These are phyloP conservation scores for Aspergillus latus DNA, from an alignment of 2,329 filamentous ascomycete species.

Conservation along the genomic window DNA sequence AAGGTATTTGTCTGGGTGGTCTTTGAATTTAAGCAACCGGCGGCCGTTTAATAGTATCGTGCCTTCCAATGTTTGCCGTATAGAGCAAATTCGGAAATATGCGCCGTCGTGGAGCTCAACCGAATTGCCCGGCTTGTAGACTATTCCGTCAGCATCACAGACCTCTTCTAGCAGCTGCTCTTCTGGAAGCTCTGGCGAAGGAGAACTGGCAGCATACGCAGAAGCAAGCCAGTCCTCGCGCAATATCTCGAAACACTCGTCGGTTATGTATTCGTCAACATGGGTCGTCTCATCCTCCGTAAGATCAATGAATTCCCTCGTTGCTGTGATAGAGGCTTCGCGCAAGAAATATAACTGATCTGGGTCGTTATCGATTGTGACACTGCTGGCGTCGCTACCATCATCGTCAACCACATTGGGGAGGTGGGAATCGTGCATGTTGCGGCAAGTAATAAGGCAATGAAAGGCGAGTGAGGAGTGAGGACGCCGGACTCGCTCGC, in stretches of 20 bases:
- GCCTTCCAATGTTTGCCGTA: constrained; percentile 30
- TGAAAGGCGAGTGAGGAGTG: background rate
- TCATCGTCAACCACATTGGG: background rate
- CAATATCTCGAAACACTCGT: constrained; percentile 26
- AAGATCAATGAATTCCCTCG: constrained; percentile 16
- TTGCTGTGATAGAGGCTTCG: background rate
- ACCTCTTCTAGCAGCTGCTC: constrained; percentile 18
- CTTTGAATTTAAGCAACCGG: constrained; percentile 34
- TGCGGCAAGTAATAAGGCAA: background rate
- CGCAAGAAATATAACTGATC: constrained; percentile 9
- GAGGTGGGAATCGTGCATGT: background rate
- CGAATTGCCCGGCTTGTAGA: constrained; percentile 30
- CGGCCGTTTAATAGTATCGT: constrained; percentile 41
- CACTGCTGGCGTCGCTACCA: constrained; percentile 13
- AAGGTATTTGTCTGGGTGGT: constrained; percentile 34
- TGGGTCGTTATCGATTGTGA: constrained; percentile 17
- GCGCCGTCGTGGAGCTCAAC: constrained; percentile 40
- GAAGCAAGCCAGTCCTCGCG: constrained; percentile 11
- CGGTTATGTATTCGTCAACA: constrained; percentile 28
- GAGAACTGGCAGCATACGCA: background rate
- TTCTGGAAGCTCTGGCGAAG: background rate
- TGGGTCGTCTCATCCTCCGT: constrained; percentile 8
- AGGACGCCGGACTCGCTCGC: background rate
- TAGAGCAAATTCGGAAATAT: constrained; percentile 44
- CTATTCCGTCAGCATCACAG: constrained; percentile 20